phyloP scores from a whole-genome alignment of 2,329 filamentous ascomycete genomes.

The Claviceps paspali region DNA sequence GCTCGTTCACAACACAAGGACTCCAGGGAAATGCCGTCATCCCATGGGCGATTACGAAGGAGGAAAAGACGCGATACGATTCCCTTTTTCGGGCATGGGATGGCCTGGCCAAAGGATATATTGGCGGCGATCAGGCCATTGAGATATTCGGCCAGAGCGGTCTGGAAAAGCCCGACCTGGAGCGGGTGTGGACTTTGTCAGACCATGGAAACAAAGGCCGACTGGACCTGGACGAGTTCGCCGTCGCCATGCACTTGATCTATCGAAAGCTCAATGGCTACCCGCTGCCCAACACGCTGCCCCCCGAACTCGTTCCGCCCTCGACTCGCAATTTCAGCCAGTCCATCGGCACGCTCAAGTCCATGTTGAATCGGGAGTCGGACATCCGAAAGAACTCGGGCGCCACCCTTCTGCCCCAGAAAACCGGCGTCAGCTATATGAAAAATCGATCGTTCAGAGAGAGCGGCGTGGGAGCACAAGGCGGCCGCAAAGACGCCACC shows the following conservation, averaged over 20 bases:
- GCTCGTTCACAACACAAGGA: conserved; percentile 68
- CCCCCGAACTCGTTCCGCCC: conserved; percentile 83
- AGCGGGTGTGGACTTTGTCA: conserved; percentile 86
- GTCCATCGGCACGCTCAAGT: conserved; percentile 87
- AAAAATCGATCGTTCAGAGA: conserved; percentile 87
- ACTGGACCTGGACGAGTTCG: conserved; percentile 91
- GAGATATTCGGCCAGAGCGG: conserved; percentile 97
- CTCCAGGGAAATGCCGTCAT: conserved; percentile 89
- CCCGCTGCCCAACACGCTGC: conserved; percentile 72
- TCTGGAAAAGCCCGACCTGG: conserved; percentile 75
- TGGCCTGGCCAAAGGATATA: conserved; percentile 81
- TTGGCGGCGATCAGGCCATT: conserved; percentile 82
- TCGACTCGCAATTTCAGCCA: conserved; percentile 88
- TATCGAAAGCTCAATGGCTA: conserved; percentile 96
- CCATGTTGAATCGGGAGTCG: conserved; percentile 75
- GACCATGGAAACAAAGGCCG: conserved; percentile 90
- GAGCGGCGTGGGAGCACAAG: conserved; percentile 37
- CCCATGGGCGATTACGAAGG: conserved; percentile 96
- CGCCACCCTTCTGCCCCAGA: conserved; percentile 80
- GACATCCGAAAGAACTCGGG: conserved; percentile 79
- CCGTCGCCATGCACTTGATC: conserved; percentile 97
- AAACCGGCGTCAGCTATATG: conserved; percentile 94
- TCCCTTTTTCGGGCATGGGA: conserved; percentile 94
- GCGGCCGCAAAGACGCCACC: conserved; percentile 78
- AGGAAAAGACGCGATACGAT: conserved; percentile 95